These are phyloP conservation scores for Phanerochaete carnosa DNA, from an alignment of 768 basidiomycete genomes.

Conservation along the genomic window DNA sequence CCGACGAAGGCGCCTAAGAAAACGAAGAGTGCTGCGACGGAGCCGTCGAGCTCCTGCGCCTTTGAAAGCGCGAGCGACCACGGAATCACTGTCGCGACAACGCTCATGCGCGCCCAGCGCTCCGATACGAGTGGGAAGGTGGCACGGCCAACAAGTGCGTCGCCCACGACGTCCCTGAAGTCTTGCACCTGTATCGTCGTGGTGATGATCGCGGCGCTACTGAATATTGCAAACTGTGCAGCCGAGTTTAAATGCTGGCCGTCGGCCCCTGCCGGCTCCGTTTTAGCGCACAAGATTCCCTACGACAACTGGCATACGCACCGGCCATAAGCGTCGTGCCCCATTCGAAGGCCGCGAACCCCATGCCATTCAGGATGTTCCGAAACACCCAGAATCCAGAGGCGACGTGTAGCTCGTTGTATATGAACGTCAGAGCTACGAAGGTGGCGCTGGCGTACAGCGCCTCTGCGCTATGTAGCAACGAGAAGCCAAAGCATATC, in stretches of 20 bases:
- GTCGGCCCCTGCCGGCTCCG: slow-evolving; percentile 20
- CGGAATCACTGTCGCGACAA: slow-evolving; percentile 14
- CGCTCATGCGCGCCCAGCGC: slow-evolving; percentile 10
- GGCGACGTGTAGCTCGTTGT: slow-evolving; percentile 21
- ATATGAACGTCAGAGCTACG: slow-evolving; percentile 12
- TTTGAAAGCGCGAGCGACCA: slow-evolving; percentile 21
- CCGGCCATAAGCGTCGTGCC: slow-evolving; percentile 36
- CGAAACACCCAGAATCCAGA: slow-evolving; percentile 31
- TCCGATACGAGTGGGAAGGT: slow-evolving; percentile 9
- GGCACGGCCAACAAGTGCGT: background rate
- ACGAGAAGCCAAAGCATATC: slow-evolving; percentile 11
- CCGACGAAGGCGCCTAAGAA: slow-evolving; percentile 19
- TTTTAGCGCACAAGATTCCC: background rate
- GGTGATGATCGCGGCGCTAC: slow-evolving; percentile 28
- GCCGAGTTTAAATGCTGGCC: slow-evolving; percentile 15
- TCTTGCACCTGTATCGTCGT: slow-evolving; percentile 35
- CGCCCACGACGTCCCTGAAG: slow-evolving; percentile 10
- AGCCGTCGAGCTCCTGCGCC: slow-evolving; percentile 17
- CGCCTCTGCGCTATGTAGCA: slow-evolving; percentile 6
- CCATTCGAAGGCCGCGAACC: slow-evolving; percentile 34
- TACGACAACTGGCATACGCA: slow-evolving; percentile 16
- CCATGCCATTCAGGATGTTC: slow-evolving; percentile 32
- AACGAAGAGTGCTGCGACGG: slow-evolving; percentile 6
- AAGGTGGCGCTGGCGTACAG: slow-evolving; percentile 15
- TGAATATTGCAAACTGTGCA: slow-evolving; percentile 17